Evolutionary conservation across 192 early-diverging fungal genomes (phyloP), one percentile per base, ranked within the genome.

Genomic region (Backusella liffmaniae): DNA sequence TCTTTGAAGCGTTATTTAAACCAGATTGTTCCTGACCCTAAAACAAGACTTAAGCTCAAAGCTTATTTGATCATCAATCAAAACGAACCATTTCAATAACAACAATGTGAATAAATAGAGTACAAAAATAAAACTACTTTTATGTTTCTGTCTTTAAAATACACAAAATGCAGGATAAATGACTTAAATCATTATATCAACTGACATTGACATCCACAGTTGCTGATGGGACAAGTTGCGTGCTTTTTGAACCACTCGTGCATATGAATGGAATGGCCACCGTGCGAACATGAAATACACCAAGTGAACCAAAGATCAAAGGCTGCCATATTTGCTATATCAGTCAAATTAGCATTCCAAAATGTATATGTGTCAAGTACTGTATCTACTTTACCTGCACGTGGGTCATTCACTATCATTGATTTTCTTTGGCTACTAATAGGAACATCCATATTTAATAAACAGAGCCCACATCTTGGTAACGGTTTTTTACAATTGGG

Each of bases 211-310:
- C 95, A 96, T 26, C 80, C 82, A 77, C 98, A 99, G 37, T 94
- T 93, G 29, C 96, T 91, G 5, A 99, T 95, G 13, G 98, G 96
- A 82, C 98, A 99, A 36, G 84, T 85, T 16, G 78, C 73, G 78
- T 99, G 95, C 0, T 87, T 90, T 66, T 88, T 80, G 79, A 99
- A 99, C 98, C 98, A 99, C 44, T 93, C 86, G 44, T 88, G 80
- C 84, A 99, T 89, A 75, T 99, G 98, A 26, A 87, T 84, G 1
- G 93, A 91, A 80, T 99, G 98, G 2, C 98, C 98, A 36, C 98
- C 98, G 81, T 99, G 98, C 9, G 92, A 87, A 82, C 98, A 99
- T 10, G 94, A 94, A 82, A 97, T 96, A 84, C 98, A 99, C 98
- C 98, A 99, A 21, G 96, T 96, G 79, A 98, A 99, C 97, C 96